Conservation (phyloP, 2,329 filamentous ascomycete genomes). For the Aspergillus nomiae region DNA sequence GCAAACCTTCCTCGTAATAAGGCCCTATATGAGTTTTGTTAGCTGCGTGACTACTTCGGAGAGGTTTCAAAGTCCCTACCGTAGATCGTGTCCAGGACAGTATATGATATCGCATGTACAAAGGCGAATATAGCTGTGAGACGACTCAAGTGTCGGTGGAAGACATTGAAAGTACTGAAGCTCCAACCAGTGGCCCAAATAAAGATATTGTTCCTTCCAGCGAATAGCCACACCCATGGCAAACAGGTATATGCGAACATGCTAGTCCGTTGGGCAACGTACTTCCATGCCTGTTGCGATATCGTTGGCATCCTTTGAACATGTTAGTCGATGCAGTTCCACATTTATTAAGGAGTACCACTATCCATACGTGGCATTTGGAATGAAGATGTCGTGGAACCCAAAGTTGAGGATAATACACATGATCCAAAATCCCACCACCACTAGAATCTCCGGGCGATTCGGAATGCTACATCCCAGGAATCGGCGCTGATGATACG, state of each 20-base stretch:
- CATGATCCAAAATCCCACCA: constrained; percentile 16
- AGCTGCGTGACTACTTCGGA: background rate
- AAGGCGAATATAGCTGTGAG: constrained; percentile 61
- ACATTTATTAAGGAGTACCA: background rate
- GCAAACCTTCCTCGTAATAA: background rate
- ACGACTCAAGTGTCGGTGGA: constrained; percentile 65
- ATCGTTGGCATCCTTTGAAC: background rate
- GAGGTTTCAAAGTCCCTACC: constrained; percentile 7
- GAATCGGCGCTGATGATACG: constrained; percentile 14
- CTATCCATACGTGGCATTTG: constrained; percentile 14
- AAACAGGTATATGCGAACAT: constrained; percentile 64
- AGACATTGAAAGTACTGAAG: constrained; percentile 64
- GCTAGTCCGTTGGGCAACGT: constrained; percentile 62
- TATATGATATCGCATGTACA: constrained; percentile 59
- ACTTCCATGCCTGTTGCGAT: constrained; percentile 43
- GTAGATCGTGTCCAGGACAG: constrained; percentile 30
- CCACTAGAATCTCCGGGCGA: constrained; percentile 13
- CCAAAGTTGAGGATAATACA: constrained; percentile 17
- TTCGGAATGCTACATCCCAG: constrained; percentile 16
- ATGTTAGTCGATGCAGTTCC: background rate
- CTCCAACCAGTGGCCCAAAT: constrained; percentile 67
- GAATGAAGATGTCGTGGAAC: constrained; percentile 17
- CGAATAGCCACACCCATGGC: constrained; percentile 64
- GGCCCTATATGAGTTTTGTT: background rate
- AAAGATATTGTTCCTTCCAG: constrained; percentile 64